phyloP scores from a whole-genome alignment of 148 eudicot genomes.

The Camellia granthamiana region DNA sequence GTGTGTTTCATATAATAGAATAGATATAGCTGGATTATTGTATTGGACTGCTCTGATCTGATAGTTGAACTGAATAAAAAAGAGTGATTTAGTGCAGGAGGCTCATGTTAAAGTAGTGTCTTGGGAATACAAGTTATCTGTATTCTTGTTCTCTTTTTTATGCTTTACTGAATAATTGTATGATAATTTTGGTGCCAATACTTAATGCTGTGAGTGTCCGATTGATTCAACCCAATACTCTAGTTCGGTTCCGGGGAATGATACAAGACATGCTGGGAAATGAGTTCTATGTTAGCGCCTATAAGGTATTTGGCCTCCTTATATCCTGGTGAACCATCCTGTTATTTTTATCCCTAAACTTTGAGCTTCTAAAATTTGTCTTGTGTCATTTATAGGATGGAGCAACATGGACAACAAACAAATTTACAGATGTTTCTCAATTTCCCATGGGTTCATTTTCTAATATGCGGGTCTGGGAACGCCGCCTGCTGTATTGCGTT shows the following conservation, averaged over 20 bases:
- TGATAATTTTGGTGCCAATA: conserved; percentile 56
- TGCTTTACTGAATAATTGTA: not conserved
- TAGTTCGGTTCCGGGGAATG: conserved; percentile 91
- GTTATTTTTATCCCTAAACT: not conserved
- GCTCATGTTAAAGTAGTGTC: too few relatives aligned
- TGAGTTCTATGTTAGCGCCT: conserved; percentile 86
- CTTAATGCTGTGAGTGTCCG: conserved; percentile 48
- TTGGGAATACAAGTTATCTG: too few relatives aligned
- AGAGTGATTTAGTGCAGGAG: too few relatives aligned
- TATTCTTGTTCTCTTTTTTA: too few relatives aligned
- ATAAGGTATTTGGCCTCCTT: conserved; percentile 51
- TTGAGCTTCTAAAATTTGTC: not conserved
- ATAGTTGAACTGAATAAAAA: not conserved
- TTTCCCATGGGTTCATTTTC: conserved; percentile 53
- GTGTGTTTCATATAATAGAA: too few relatives aligned
- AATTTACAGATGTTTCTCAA: conserved; percentile 65
- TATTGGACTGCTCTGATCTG: not conserved
- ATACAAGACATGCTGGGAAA: conserved; percentile 92
- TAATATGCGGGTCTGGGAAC: conserved; percentile 77
- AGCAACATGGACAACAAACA: conserved; percentile 75
- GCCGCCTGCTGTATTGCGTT: conserved; percentile 75
- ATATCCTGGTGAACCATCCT: not conserved
- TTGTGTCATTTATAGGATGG: conserved; percentile 47
- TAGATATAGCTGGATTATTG: not conserved
- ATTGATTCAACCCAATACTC: conserved; percentile 57